A percentile compares a stretch with the other conserved stretches of the same genome.
Conservation (phyloP, 2,329 filamentous ascomycete species). For the Alternaria burnsii region DNA sequence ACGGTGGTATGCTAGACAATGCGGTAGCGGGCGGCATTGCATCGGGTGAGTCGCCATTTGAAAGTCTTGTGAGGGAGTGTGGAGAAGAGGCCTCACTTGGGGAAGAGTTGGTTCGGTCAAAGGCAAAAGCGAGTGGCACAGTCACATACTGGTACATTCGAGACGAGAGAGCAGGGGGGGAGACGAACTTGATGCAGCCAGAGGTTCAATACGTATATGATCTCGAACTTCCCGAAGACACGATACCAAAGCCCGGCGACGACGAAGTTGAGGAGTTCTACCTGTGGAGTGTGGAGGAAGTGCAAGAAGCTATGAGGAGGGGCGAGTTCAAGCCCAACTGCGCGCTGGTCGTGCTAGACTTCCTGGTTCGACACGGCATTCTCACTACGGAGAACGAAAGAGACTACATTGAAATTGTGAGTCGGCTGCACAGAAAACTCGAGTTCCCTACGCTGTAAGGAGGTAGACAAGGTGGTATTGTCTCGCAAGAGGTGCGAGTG, state of each 20-base stretch:
- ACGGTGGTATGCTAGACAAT: constrained; percentile 92
- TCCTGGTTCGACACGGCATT: constrained; percentile 85
- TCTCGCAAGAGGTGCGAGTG: constrained; percentile 1
- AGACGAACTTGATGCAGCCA: constrained; percentile 83
- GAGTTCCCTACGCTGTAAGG: constrained; percentile 70
- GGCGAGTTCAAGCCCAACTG: constrained; percentile 95
- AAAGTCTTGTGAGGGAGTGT: constrained; percentile 84
- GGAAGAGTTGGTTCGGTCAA: constrained; percentile 70
- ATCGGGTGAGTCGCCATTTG: constrained; percentile 80
- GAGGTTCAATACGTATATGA: constrained; percentile 95
- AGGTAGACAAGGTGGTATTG: constrained; percentile 6
- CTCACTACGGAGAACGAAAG: constrained; percentile 81
- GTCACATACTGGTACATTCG: constrained; percentile 88
- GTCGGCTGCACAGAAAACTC: constrained; percentile 77
- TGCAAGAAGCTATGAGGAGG: constrained; percentile 71
- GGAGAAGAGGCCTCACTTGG: constrained; percentile 88
- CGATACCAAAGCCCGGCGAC: constrained; percentile 80
- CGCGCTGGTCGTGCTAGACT: constrained; percentile 83
- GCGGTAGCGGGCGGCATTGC: constrained; percentile 88
- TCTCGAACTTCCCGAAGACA: constrained; percentile 74
- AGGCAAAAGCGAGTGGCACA: constrained; percentile 69
- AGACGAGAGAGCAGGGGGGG: constrained; percentile 77
- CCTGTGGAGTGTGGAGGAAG: constrained; percentile 78
- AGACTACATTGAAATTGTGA: constrained; percentile 77
- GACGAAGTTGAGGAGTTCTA: constrained; percentile 88